Conservation (phyloP, 2,329 filamentous ascomycete genomes). For the Pseudogymnoascus sp. region DNA sequence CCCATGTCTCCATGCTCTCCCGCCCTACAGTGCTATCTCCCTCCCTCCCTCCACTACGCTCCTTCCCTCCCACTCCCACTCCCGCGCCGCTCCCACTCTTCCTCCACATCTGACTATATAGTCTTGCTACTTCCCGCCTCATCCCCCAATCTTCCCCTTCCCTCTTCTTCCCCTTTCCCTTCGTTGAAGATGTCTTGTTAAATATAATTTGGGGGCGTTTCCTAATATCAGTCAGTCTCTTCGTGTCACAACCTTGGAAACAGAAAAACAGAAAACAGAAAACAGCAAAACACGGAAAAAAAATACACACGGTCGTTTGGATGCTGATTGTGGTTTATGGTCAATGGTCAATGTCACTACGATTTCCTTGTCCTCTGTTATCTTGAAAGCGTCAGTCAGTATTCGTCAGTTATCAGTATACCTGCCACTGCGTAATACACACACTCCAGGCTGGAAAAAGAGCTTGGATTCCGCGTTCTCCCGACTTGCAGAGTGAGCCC, state of each 20-base stretch:
- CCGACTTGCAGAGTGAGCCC: not conserved
- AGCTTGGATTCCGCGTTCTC: not conserved
- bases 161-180: not conserved
- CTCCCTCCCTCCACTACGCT: not conserved
- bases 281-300: not conserved
- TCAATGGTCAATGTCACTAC: not conserved
- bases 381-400: slow-evolving; percentile 1
- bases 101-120: slow-evolving; percentile 3
- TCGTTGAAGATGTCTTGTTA: not conserved
- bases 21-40: no score
- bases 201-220: not conserved
- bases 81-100: not conserved
- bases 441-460: not conserved
- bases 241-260: not conserved
- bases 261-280: not conserved
- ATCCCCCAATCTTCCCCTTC: not conserved
- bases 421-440: not conserved
- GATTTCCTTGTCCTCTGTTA: not conserved
- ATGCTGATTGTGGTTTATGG: not conserved
- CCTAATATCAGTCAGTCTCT: slow-evolving; percentile 1
- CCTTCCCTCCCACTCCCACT: not conserved
- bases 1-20: no score
- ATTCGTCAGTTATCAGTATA: slow-evolving; percentile 3
- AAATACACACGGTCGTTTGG: not conserved
- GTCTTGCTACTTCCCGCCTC: not conserved